Evolutionary conservation across 2,329 filamentous ascomycete species (phyloP), one percentile per base, ranked within the genome.

Genomic region (Penicillium hordei): DNA sequence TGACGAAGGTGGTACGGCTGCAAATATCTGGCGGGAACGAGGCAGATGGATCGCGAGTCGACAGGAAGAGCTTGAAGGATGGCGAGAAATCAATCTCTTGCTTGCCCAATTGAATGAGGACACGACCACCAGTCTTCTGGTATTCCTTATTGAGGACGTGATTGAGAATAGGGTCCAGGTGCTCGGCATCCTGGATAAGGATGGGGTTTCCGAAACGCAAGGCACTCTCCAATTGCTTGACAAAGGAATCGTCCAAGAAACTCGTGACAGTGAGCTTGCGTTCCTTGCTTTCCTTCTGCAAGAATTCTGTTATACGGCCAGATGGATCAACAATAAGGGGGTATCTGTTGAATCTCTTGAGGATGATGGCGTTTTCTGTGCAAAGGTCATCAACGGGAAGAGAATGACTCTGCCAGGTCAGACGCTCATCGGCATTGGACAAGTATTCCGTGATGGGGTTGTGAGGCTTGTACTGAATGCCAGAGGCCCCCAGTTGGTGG

Each of bases 121-220:
- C 93, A 83, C 94, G 93, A 23, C 94, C 94, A 66, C 94, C 94
- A 29, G 95, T 99, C 80, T 93, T 95, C 77, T 99, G 95, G 76
- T 99, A 99, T 72, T 99, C 94, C 76, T 99, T 99, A 80, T 99
- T 99, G 76, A 99, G 86, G 55, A 99, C 93, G 69, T 99, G 94
- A 71, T 97, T 99, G 68, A 99, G 87, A 59, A 99, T 93, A 0
- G 95, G 95, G 71, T 99, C 94, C 57, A 99, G 81, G 73, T 99
- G 90, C 77, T 99, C 95, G 1, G 94, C 95, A 74, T 99, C 94
- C 76, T 99, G 94, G 59, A 99, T 99, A 60, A 99, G 85, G 65
- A 99, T 99, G 1, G 94, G 93, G 72, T 99, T 99, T 70, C 94
- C 94, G 77, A 99, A 99, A 72, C 94, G 91, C 61, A 99, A 82